Evolutionary conservation across 2,329 filamentous ascomycete species (phyloP).

Genomic region (Alternaria triticimaculans): DNA sequence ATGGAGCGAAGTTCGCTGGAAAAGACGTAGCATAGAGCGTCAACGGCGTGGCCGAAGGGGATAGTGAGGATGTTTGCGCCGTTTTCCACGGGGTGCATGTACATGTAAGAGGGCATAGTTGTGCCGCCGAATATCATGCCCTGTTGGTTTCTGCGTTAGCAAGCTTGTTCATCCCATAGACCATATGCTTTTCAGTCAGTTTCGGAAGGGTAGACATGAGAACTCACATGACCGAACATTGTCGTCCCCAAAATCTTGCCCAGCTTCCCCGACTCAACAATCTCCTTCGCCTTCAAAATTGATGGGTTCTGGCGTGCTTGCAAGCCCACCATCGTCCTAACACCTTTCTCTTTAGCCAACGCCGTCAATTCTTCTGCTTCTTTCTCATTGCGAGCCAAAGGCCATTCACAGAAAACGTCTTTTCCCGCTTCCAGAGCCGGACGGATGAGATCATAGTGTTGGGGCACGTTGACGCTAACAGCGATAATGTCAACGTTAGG

Average conservation of each 20-base stretch:
- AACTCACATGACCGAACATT: constrained; percentile 34
- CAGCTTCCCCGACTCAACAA: constrained; percentile 53
- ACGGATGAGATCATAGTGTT: constrained; percentile 52
- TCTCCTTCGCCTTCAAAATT: constrained; percentile 51
- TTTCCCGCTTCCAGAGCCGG: constrained; percentile 52
- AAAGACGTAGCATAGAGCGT: constrained; percentile 39
- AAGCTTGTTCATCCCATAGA: neutral
- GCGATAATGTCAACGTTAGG: constrained; percentile 58
- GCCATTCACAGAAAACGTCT: constrained; percentile 60
- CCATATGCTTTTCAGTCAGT: neutral
- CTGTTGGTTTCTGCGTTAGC: constrained; percentile 8
- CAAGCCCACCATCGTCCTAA: constrained; percentile 56
- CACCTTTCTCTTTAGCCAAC: constrained; percentile 50
- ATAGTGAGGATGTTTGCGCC: constrained; percentile 54
- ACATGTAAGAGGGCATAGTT: constrained; percentile 45
- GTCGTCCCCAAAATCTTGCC: constrained; percentile 52
- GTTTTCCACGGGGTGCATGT: constrained; percentile 58
- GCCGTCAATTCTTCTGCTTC: constrained; percentile 54
- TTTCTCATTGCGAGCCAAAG: constrained; percentile 50
- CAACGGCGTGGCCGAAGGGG: constrained; percentile 47
- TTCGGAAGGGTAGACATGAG: neutral
- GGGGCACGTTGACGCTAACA: constrained; percentile 53
- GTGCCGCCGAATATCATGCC: constrained; percentile 30
- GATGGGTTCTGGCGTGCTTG: constrained; percentile 55
- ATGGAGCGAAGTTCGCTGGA: constrained; percentile 34